Conservation (phyloP, 140 eudicot genomes). For the Senecio squalidus region DNA sequence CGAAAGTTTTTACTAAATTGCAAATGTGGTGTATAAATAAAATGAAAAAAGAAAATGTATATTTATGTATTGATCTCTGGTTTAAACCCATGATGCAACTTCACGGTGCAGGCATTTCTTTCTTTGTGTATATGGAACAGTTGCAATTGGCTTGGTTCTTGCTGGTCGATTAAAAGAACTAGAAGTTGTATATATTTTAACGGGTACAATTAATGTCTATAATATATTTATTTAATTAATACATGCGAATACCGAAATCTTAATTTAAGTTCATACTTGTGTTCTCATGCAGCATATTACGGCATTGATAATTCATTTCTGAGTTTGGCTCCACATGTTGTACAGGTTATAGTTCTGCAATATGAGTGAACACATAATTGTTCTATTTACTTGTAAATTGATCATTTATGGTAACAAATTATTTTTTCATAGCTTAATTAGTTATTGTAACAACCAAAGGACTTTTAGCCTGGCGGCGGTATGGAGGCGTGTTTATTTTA, state of each 20-base stretch:
- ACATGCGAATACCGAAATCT: neutral
- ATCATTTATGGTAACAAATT: too few species aligned
- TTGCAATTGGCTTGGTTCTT: constrained; percentile 72
- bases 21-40: neutral
- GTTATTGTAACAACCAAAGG: neutral
- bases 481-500: too few species aligned
- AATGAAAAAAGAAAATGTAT: too few species aligned
- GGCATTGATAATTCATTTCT: constrained; percentile 72
- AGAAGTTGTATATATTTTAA: constrained; percentile 60
- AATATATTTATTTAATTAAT: neutral
- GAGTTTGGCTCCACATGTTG: constrained; percentile 83
- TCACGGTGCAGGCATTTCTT: constrained; percentile 74
- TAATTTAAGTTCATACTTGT: constrained; percentile 7
- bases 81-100: constrained; percentile 14
- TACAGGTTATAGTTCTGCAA: constrained; percentile 49
- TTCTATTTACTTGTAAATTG: too few species aligned
- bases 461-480: too few species aligned
- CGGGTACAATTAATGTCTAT: constrained; percentile 42
- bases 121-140: constrained; percentile 82
- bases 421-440: too few species aligned
- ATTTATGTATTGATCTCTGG: constrained; percentile 2
- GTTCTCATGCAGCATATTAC: constrained; percentile 59
- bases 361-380: neutral
- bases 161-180: constrained; percentile 81
- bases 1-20: neutral